These are phyloP conservation scores for Rhizoclosmatium globosum DNA, from an alignment of 192 early-diverging fungal genomes.

Conservation along the genomic window DNA sequence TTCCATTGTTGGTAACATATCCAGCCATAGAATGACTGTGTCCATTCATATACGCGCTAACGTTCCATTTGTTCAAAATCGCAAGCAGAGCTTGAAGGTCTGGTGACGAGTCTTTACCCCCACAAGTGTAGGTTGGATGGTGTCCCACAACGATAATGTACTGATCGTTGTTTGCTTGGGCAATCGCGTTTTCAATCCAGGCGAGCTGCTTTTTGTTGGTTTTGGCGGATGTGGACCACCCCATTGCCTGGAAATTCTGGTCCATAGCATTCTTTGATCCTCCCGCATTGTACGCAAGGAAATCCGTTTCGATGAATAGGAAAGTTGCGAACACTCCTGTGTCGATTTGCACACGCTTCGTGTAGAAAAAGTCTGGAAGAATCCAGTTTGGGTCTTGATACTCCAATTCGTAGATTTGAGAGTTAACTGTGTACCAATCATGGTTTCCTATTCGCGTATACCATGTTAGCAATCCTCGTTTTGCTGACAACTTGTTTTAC, in stretches of 20 bases:
- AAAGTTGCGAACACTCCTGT: not conserved
- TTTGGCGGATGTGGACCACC: not conserved
- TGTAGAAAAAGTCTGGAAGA: conserved; percentile 36
- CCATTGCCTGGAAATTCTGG: conserved; percentile 19
- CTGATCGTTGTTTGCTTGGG: conserved; percentile 19
- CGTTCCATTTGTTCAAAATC: conserved; percentile 20
- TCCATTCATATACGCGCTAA: conserved; percentile 24
- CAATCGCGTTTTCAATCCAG: conserved; percentile 25
- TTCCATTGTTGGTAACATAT: not conserved
- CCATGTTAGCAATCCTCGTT: not conserved
- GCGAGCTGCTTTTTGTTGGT: conserved; percentile 36
- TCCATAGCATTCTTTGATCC: not conserved
- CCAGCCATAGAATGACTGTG: conserved; percentile 17
- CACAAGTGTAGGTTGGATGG: conserved; percentile 31
- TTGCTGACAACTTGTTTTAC: not conserved
- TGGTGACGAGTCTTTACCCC: not conserved
- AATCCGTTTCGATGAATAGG: too few species aligned
- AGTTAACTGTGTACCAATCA: conserved; percentile 35
- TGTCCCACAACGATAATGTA: conserved; percentile 35
- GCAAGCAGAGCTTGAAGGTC: not conserved
- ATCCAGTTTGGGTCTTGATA: conserved; percentile 15
- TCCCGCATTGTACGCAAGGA: conserved; percentile 15
- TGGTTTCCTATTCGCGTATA: conserved; percentile 15
- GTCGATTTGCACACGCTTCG: conserved; percentile 14
- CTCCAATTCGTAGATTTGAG: conserved; percentile 3